Evolutionary conservation across 441 rosid genomes (phyloP), one percentile per base, ranked within the genome.

Genomic region (Jatropha podagrica): DNA sequence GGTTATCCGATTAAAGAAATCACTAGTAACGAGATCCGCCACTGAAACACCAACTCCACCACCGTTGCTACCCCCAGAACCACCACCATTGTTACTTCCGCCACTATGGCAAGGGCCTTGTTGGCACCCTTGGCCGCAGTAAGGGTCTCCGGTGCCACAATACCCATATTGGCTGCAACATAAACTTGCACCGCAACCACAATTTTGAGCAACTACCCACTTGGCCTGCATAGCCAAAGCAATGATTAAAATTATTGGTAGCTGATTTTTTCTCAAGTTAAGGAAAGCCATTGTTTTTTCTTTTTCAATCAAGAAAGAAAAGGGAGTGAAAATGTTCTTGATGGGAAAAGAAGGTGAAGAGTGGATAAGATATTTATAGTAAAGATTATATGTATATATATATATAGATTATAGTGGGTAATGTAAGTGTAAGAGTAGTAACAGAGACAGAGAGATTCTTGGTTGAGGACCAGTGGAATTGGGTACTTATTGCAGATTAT

Each of bases 91-190:
- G 55, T 11, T 51, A 14, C 17, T 18, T 42, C 46, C 67, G 2
- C 44, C 67, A 26, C 73, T 13, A 8, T 0, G 9, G 20, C 84
- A 81, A n/a, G 84, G 84, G 11, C 84, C 85, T 6, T n/a, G 69
- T 27, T 2, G 64, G 74, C 86, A 85, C n/a, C 86, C 85, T 0
- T 6, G 7, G 17, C 86, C 88, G 15, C 84, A 82, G 38, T 76
- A 82, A 20, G 17, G 37, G 0, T 74, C 40, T 11, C 81, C 81
- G 0, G 70, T 56, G 74, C 86, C 88, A 63, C 85, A 83, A 64
- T 60, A 79, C 17, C 88, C 88, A 42, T 11, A 77, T 77, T 79
- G 68, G 74, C 86, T 83, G 44, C 88, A 85, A 23, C 88, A 85
- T 2, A 79, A 67, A 77, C 67, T 13, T 11, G 77, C 11, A 1